These are phyloP conservation scores for Penicillium nordicum DNA, from an alignment of 2,329 filamentous ascomycete species.

Conservation along the genomic window DNA sequence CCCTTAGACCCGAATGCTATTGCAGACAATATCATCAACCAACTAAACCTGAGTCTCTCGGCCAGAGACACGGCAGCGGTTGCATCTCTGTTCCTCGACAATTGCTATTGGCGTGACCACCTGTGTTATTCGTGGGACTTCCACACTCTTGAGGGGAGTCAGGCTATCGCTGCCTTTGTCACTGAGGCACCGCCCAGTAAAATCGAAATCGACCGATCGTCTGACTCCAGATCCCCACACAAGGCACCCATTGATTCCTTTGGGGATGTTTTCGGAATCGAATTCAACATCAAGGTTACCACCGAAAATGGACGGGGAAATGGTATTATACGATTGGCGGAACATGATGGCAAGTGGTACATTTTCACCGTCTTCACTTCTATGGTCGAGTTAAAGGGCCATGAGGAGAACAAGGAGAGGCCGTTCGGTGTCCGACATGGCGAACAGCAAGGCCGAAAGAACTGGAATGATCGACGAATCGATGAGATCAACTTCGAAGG, in stretches of 20 bases:
- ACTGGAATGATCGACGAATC: slow-evolving; percentile 57
- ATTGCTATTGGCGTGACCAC: slow-evolving; percentile 59
- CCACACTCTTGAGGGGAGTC: slow-evolving; percentile 50
- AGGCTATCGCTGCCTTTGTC: slow-evolving; percentile 39
- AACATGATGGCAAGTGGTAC: slow-evolving; percentile 52
- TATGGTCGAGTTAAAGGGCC: slow-evolving; percentile 53
- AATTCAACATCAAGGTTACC: slow-evolving; percentile 55
- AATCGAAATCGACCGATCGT: slow-evolving; percentile 48
- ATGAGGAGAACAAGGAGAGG: slow-evolving; percentile 53
- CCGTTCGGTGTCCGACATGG: slow-evolving; percentile 58
- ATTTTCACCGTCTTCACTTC: slow-evolving; percentile 63
- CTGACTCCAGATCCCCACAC: slow-evolving; percentile 45
- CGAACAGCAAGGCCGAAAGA: slow-evolving; percentile 50
- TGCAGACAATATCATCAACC: slow-evolving; percentile 35
- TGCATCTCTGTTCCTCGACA: slow-evolving; percentile 48
- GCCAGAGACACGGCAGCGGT: slow-evolving; percentile 34
- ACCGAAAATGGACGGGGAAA: slow-evolving; percentile 54
- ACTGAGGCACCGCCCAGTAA: slow-evolving; percentile 42
- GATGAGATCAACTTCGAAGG: slow-evolving; percentile 50
- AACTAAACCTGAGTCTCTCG: slow-evolving; percentile 41
- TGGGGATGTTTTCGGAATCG: slow-evolving; percentile 52
- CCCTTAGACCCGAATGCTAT: slow-evolving; percentile 38
- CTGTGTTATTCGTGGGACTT: slow-evolving; percentile 56
- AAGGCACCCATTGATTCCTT: slow-evolving; percentile 49
- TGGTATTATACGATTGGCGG: slow-evolving; percentile 54